A percentile compares a stretch with the other conserved stretches of the same genome.
phyloP scores from a whole-genome alignment of 2,329 filamentous ascomycete genomes.

The Leptodontidium sp. region DNA sequence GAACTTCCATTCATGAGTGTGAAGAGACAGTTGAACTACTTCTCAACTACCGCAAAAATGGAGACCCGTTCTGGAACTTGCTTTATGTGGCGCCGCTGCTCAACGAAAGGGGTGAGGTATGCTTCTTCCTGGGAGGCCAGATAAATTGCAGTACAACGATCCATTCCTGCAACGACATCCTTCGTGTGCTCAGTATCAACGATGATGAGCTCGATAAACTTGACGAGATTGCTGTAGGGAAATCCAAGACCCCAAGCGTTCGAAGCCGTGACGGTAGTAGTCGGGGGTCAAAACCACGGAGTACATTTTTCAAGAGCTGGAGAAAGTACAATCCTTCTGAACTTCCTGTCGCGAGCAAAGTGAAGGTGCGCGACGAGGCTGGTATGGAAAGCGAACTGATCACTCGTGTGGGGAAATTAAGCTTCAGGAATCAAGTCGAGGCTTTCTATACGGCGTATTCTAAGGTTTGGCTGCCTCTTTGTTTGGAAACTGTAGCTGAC shows the following conservation, averaged over 20 bases:
- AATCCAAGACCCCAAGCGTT: conserved; percentile 36
- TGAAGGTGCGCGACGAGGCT: conserved; percentile 42
- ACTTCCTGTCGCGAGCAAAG: conserved; percentile 3
- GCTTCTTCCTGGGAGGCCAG: conserved; percentile 64
- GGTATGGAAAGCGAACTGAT: conserved; percentile 54
- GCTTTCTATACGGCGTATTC: conserved; percentile 55
- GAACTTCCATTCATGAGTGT: conserved; percentile 50
- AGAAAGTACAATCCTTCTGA: conserved; percentile 36
- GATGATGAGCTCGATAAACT: conserved; percentile 46
- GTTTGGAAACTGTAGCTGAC: background rate
- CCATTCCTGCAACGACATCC: conserved; percentile 57
- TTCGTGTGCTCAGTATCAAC: conserved; percentile 55
- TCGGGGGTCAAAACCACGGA: conserved; percentile 25
- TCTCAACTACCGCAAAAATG: conserved; percentile 60
- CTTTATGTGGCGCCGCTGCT: conserved; percentile 61
- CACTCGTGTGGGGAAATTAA: conserved; percentile 47
- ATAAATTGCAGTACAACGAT: conserved; percentile 65
- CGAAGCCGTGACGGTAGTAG: conserved; percentile 13
- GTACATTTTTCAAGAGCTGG: conserved; percentile 43
- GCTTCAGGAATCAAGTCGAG: conserved; percentile 50
- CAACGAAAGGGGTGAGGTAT: conserved; percentile 56
- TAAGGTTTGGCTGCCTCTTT: conserved; percentile 45
- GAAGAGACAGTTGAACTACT: conserved; percentile 59
- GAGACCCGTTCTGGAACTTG: conserved; percentile 64
- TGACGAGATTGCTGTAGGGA: conserved; percentile 28